A percentile compares a stretch with the other conserved stretches of the same genome.
Evolutionary conservation across 495 filamentous ascomycete species (phyloP).

Genomic region (Aspergillus diversus): DNA sequence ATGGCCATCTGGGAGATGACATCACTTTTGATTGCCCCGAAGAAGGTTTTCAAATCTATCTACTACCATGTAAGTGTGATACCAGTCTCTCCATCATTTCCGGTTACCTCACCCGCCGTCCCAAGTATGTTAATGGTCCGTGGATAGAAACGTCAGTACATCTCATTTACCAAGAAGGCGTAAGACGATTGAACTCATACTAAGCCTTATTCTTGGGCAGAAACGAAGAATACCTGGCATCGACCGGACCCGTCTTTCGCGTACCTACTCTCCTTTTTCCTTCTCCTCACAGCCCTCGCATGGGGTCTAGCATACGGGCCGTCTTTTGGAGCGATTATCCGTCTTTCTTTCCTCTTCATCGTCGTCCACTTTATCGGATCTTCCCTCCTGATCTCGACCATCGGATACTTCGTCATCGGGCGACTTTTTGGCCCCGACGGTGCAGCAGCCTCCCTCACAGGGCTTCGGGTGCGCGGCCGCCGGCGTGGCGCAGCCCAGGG

Average conservation of each 20-base stretch:
- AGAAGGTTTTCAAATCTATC: conserved; percentile 77
- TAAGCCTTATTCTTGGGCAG: conserved; percentile 35
- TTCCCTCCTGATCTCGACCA: conserved; percentile 62
- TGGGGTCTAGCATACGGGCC: conserved; percentile 73
- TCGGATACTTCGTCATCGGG: conserved; percentile 67
- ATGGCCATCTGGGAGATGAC: conserved; percentile 85
- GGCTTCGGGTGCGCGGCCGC: conserved; percentile 48
- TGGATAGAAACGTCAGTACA: conserved; percentile 61
- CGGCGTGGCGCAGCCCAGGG: conserved; percentile 57
- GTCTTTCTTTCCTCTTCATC: conserved; percentile 64
- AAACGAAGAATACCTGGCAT: conserved; percentile 80
- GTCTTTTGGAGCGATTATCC: conserved; percentile 58
- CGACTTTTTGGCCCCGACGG: conserved; percentile 62
- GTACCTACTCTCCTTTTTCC: conserved; percentile 75
- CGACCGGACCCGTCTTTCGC: conserved; percentile 77
- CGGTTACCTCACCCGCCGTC: neutral
- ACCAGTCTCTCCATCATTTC: neutral
- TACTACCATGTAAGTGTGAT: conserved; percentile 67
- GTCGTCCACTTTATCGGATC: conserved; percentile 69
- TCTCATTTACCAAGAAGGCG: neutral
- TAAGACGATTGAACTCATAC: neutral
- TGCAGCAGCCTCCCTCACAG: conserved; percentile 44
- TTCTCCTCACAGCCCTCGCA: conserved; percentile 70
- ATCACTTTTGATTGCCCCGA: conserved; percentile 70
- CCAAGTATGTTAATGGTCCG: neutral